Percentiles rank a stretch among this genome's conserved stretches.
Evolutionary conservation across 768 basidiomycete species (phyloP).

Genomic region (Boletus vermiculosoides): DNA sequence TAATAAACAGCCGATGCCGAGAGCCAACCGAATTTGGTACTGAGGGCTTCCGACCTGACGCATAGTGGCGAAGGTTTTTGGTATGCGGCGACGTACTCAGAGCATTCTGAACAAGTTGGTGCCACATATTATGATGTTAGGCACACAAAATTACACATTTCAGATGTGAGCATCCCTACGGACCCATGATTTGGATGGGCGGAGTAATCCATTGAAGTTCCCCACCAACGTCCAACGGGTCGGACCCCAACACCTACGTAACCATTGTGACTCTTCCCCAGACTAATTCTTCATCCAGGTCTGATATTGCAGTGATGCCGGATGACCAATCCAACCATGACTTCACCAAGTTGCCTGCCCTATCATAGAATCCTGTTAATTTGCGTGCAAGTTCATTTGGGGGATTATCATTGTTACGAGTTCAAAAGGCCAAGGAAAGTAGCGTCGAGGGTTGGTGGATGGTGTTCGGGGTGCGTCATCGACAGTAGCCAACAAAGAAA

Average conservation of each 20-base stretch:
- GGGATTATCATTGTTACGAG: neutral
- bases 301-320: neutral
- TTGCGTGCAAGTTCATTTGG: neutral
- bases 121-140: too few species aligned
- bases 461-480: neutral
- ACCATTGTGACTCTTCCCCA: slow-evolving; percentile 8
- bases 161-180: neutral
- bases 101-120: neutral
- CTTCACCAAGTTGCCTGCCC: neutral
- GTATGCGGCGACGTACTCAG: neutral
- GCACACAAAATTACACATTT: neutral
- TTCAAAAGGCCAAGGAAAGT: neutral
- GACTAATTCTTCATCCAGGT: slow-evolving; percentile 2
- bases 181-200: neutral
- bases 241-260: slow-evolving; percentile 8
- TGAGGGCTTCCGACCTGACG: neutral
- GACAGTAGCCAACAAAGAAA: neutral
- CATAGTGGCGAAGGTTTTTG: neutral
- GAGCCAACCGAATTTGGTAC: slow-evolving; percentile 7
- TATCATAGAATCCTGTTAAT: neutral
- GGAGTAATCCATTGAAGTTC: neutral
- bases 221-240: neutral
- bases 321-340: slow-evolving; percentile 1
- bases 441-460: neutral
- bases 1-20: slow-evolving; percentile 8